A percentile compares a stretch with the other conserved stretches of the same genome.
phyloP scores from a whole-genome alignment of 768 basidiomycete species.

The Pilatotrama ljubarskyi region DNA sequence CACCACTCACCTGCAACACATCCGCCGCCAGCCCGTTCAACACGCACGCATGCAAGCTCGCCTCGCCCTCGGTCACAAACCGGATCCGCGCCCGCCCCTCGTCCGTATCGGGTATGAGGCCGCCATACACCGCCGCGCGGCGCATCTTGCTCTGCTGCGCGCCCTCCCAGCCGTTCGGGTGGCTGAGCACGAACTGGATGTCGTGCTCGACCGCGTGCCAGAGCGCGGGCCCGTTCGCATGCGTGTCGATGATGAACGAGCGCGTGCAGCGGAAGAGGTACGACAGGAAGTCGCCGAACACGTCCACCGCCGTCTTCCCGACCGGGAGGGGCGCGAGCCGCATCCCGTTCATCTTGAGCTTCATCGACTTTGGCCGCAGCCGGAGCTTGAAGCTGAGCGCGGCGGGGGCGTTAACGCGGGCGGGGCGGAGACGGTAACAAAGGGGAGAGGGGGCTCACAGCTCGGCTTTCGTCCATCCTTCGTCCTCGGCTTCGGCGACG shows the following conservation, averaged over 20 bases:
- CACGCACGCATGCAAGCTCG: constrained; percentile 80
- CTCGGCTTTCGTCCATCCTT: constrained; percentile 74
- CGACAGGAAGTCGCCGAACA: constrained; percentile 77
- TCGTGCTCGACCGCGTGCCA: constrained; percentile 72
- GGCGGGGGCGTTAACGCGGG: neutral
- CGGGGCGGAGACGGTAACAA: neutral
- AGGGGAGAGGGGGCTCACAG: constrained; percentile 49
- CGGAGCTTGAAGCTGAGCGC: constrained; percentile 74
- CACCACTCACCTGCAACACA: constrained; percentile 54
- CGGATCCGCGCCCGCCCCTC: constrained; percentile 71
- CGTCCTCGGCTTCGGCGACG: constrained; percentile 69
- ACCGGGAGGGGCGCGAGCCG: constrained; percentile 66
- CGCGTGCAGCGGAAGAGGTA: constrained; percentile 76
- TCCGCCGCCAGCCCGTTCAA: constrained; percentile 76
- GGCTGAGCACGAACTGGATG: constrained; percentile 74
- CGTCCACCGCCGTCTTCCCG: constrained; percentile 67
- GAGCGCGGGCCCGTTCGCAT: constrained; percentile 68
- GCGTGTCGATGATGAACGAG: constrained; percentile 78
- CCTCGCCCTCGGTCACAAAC: constrained; percentile 84
- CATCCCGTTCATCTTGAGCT: constrained; percentile 84
- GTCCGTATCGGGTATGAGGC: constrained; percentile 73
- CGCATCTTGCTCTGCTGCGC: constrained; percentile 80
- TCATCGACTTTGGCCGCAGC: constrained; percentile 74
- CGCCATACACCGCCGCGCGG: constrained; percentile 67
- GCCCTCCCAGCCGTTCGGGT: constrained; percentile 83